Evolutionary conservation across 2,329 filamentous ascomycete genomes (phyloP), one percentile per base, ranked within the genome.

Genomic region (Xylariaceae sp.): DNA sequence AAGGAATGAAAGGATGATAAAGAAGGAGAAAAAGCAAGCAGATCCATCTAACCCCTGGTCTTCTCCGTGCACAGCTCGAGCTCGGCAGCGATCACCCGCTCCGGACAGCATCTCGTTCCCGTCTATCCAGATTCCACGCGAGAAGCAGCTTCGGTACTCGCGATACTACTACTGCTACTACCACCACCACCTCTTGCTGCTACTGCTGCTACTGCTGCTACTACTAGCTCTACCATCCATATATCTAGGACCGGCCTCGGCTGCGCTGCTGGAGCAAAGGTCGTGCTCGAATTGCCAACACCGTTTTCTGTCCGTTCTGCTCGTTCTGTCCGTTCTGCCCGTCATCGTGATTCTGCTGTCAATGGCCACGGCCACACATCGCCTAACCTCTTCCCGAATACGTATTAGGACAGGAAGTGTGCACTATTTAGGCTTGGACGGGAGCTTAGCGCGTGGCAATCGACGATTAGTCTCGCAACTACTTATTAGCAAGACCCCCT

Each of bases 321-420:
- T 6, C 8, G 15, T 6, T 8, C 15, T 15, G 6, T 6, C 4
- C 15, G 6, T 50, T 5, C 48, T 53, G 35, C 35, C 35, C 51
- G 30, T 41, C 11, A 11, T 10, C 17, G 15, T 51, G 49, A 34
- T 13, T n/a, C 30, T 15, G 49, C 34, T 62, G 64, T 68, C 67
- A 63, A 71, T 71, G 69, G 68, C 67, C 66, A 67, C 62, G 64
- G 66, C 62, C 68, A 63, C 60, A 67, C 62, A 57, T 52, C 44
- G 57, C 55, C 61, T 62, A 61, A 61, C 61, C 64, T 66, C 58
- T 56, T 60, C 65, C 61, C 62, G 60, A 65, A 64, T 63, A 66
- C 65, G 61, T 64, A 66, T 13, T 51, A 51, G 49, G 56, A 59
- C 62, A 59, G 63, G 63, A 54, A 56, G 52, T 59, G 64, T 65